Conservation (phyloP, 73 alveolate genomes). For the Paramecium tetraurelia region DNA sequence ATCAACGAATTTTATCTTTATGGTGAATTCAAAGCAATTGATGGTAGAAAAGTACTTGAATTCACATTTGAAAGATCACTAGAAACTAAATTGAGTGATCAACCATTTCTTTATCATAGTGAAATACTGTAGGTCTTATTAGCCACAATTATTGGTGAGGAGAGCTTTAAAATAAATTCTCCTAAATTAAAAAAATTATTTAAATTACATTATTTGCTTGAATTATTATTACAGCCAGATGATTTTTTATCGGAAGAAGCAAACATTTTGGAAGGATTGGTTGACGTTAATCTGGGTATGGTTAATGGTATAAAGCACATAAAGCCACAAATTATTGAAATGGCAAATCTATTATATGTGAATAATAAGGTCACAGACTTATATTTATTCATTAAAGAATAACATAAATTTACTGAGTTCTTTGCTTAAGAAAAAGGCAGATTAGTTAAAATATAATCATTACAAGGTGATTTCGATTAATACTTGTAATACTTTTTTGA, state of each 20-base stretch:
- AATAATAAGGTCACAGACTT: constrained; percentile 42
- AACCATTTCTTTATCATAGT: constrained; percentile 52
- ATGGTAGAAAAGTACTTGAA: constrained; percentile 4
- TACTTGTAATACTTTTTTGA: constrained; percentile 15
- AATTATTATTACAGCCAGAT: constrained; percentile 19
- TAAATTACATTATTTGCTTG: constrained; percentile 43
- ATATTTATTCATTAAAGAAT: constrained; percentile 9
- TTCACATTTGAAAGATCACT: not conserved
- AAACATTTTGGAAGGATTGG: not conserved
- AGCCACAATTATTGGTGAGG: constrained; percentile 51
- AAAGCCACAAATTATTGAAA: constrained; percentile 14
- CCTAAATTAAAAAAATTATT: constrained; percentile 56
- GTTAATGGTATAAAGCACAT: not conserved
- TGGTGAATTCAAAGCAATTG: constrained; percentile 12
- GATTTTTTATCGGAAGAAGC: constrained; percentile 24
- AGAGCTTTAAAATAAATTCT: constrained; percentile 41
- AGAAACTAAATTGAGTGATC: not conserved
- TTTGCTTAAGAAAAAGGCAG: not conserved
- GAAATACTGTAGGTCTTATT: constrained; percentile 49
- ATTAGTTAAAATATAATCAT: constrained; percentile 1
- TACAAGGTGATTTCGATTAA: not conserved
- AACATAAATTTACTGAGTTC: not conserved
- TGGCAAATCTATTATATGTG: constrained; percentile 2
- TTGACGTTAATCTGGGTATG: not conserved
- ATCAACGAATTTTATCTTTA: constrained; percentile 19